Percentiles rank a stretch among this genome's conserved stretches.
Conservation (phyloP, 176 grass and related monocot species). For the Aegilops longissima region DNA sequence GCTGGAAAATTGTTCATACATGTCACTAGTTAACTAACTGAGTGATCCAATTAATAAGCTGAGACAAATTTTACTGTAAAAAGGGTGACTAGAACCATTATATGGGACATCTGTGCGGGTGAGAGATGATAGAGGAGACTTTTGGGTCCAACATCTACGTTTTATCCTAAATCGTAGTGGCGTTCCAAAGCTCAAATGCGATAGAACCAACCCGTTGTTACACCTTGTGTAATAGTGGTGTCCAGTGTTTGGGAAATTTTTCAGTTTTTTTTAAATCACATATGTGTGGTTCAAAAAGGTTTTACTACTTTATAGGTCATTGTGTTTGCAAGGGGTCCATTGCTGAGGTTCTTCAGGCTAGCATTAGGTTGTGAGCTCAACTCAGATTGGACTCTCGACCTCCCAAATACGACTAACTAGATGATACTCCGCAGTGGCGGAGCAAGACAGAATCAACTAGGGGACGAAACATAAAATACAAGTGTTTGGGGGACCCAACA, state of each 20-base stretch:
- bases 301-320: not conserved
- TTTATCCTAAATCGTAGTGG: constrained; percentile 8
- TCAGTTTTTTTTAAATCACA: not conserved
- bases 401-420: not conserved
- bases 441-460: too few relatives aligned
- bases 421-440: too few relatives aligned
- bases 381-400: not conserved
- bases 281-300: not conserved
- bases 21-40: not conserved
- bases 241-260: not conserved
- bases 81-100: not conserved
- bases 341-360: not conserved
- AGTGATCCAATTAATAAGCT: not conserved
- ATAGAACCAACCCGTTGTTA: constrained; percentile 17
- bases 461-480: too few relatives aligned
- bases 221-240: not conserved
- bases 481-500: too few relatives aligned
- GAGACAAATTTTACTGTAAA: not conserved
- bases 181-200: not conserved
- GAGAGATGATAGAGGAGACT: not conserved
- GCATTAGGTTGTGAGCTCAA: not conserved
- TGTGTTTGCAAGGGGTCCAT: not conserved
- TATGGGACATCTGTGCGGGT: not conserved
- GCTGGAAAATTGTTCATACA: not conserved
- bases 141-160: constrained; percentile 7